Base-by-base conservation (phyloP, 2,329 filamentous ascomycete species). In the Pseudocercospora ulei region DNA sequence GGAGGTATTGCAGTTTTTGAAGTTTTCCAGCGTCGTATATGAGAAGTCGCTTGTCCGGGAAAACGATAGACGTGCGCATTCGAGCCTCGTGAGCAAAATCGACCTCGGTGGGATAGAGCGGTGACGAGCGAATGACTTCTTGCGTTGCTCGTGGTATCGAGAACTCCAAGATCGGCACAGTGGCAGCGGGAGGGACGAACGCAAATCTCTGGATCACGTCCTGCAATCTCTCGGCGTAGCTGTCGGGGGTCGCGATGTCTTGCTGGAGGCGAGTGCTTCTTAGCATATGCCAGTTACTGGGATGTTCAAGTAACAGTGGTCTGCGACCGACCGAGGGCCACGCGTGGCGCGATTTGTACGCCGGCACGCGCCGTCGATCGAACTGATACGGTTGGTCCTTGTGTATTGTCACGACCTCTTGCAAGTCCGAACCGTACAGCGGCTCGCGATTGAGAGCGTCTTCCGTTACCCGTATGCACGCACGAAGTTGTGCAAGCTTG, bases 1-100 rank as follows among this genome's bases (percentile, higher is more conserved):
- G 72, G 1, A 98, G 72, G 44, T 79, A 79, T 55, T 92, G 90
- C 9, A 98, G 72, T 11, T 81, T 78, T 56, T 98, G 90, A 3
- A 98, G 73, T 62, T 98, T 98, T 52, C 90, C 90, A 56, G 90
- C 96, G 62, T 98, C 90, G 60, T 93, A 98, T 59, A 98, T 88
- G 0, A 98, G 68, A n/a, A 98, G 75, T 22, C 90, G 76, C 59
- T 87, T 94, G 60, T 98, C 90, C 0, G 92, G 90, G 58, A 98
- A 98, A 28, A 93, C 90, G 45, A 98, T 95, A 3, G 84, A 92
- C 9, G 92, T 70, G 13, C 86, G 80, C 73, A 94, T 90, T 11
- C 88, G 83, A 8, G 88, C 77, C 62, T 94, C 85, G 52, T 98
- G 90, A 71, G 90, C 95, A 0, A 87, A 85, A 56, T 98, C 88